phyloP scores from a whole-genome alignment of 352 stramenopile species.

The Phytopythium kandeliae region DNA sequence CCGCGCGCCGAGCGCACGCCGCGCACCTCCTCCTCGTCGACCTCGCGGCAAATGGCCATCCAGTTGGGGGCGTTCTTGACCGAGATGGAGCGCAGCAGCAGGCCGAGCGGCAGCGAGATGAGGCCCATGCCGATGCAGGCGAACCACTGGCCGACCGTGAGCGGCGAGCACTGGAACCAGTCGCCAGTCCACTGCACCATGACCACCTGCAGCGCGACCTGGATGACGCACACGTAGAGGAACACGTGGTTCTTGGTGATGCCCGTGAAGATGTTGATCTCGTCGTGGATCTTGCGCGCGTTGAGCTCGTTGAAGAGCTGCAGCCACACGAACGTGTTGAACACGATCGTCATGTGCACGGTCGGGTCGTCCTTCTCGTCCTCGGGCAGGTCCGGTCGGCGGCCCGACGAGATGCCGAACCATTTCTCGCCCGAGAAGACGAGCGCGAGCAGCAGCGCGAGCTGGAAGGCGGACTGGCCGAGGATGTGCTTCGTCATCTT shows the following conservation, averaged over 20 bases:
- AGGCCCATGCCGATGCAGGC: constrained; percentile 53
- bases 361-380: constrained; percentile 54
- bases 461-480: constrained; percentile 89
- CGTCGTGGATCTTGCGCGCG: constrained; percentile 84
- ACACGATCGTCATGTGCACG: constrained; percentile 94
- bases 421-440: constrained; percentile 67
- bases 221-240: constrained; percentile 86
- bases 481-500: constrained; percentile 95
- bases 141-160: constrained; percentile 37
- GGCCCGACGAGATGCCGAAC: constrained; percentile 41
- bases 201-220: constrained; percentile 88
- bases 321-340: constrained; percentile 96
- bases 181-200: constrained; percentile 93
- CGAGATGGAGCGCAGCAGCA: constrained; percentile 47
- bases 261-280: constrained; percentile 93
- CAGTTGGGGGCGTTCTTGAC: constrained; percentile 53
- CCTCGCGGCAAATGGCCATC: constrained; percentile 52
- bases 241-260: constrained; percentile 92
- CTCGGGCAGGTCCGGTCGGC: constrained; percentile 30
- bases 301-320: constrained; percentile 90
- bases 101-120: constrained; percentile 38
- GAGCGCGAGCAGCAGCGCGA: constrained; percentile 78
- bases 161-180: constrained; percentile 50
- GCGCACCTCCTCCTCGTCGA: constrained; percentile 29
- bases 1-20: constrained; percentile 25